phyloP scores from a whole-genome alignment of 768 basidiomycete genomes.

The Tulasnella sp. region DNA sequence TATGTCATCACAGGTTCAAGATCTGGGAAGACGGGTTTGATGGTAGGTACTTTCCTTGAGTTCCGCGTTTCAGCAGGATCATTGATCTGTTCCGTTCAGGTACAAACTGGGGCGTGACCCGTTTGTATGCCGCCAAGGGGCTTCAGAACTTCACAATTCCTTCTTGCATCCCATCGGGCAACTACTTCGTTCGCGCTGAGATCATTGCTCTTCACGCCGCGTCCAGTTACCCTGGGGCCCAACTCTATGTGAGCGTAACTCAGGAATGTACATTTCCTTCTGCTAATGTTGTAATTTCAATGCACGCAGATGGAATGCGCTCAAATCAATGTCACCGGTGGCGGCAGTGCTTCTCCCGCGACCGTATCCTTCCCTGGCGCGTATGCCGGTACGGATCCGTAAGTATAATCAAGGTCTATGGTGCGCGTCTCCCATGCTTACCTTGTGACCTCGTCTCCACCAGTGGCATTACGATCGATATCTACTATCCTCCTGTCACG shows the following conservation, averaged over 20 bases:
- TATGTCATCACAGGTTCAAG: too few relatives aligned
- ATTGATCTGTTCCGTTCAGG: too few relatives aligned
- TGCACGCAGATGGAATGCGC: slow-evolving; percentile 23
- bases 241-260: slow-evolving; percentile 23
- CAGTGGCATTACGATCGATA: slow-evolving; percentile 7
- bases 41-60: slow-evolving; percentile 22
- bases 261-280: neutral
- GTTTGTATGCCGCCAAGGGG: slow-evolving; percentile 38
- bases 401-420: neutral
- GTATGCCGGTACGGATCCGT: slow-evolving; percentile 13
- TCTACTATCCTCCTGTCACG: slow-evolving; percentile 1
- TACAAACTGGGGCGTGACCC: slow-evolving; percentile 36
- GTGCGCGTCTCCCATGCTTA: neutral
- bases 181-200: slow-evolving; percentile 41
- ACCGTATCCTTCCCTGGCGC: slow-evolving; percentile 16
- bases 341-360: slow-evolving; percentile 21
- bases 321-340: slow-evolving; percentile 30
- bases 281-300: too few relatives aligned
- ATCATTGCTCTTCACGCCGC: slow-evolving; percentile 34
- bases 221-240: slow-evolving; percentile 37
- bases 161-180: slow-evolving; percentile 34
- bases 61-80: too few relatives aligned
- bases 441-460: neutral
- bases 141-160: slow-evolving; percentile 41
- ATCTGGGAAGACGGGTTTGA: slow-evolving; percentile 34